Evolutionary conservation across 768 basidiomycete species (phyloP), one percentile per base, ranked within the genome.

Genomic region (Termitomyces sp.): DNA sequence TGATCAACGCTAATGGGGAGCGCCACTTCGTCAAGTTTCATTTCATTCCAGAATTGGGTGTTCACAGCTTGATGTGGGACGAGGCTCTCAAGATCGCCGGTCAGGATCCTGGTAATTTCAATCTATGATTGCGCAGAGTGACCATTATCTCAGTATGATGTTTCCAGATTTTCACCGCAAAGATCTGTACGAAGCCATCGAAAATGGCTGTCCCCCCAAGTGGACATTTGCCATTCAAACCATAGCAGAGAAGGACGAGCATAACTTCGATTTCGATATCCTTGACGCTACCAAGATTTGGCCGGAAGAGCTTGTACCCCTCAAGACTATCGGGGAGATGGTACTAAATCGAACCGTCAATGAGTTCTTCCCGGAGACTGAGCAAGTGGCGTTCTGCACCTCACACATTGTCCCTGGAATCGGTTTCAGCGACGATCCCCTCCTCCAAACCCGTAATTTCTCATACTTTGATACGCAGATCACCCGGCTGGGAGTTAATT

Each of bases 381-480:
- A 96, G 71, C 92, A 94, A 71, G 87, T 87, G 53, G 93, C 92
- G 0, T 95, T 93, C 71, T 95, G 90, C 70, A 95, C 92, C 1
- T 74, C 73, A 29, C 85, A 87, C 50, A 74, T 87, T 29, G 84
- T 87, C 8, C 86, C 84, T 4, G 85, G 84, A 7, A 86, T 87
- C 53, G 85, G 83, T 7, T 86, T 88, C 66, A 86, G 83, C 63
- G 81, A 89, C 66, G 90, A 92, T 64, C 90, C 90, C 3, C 73
- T 93, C 28, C 75, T 93, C n/a, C 88, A 90, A 72, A 87, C 88
- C 4, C 79, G 94, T 41, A 92, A 92, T 72, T 93, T 94, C 72
- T 88, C 85, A 0, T 94, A 95, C 73, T 82, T 87, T 62, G 92
- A 96, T 68, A 94, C 92, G 0, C 92, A 94, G 64, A 78, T 92